phyloP scores from a whole-genome alignment of 768 basidiomycete genomes.

The Neoboletus magnificus region DNA sequence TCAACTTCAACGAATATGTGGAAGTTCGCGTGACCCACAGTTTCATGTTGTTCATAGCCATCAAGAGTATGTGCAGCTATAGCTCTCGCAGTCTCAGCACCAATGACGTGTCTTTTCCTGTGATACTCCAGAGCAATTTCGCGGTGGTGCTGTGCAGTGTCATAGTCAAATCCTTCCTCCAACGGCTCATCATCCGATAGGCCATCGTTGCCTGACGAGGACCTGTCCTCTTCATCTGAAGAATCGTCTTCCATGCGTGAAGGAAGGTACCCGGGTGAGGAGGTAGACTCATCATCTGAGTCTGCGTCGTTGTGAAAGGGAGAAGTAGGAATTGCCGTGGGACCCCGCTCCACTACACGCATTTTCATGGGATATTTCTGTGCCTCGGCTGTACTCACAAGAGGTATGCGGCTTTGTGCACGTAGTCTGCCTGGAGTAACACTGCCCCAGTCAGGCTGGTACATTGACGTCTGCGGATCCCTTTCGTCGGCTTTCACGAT shows the following conservation, averaged over 20 bases:
- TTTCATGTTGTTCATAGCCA: constrained; percentile 42
- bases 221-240: constrained; percentile 17
- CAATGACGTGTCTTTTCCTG: constrained; percentile 55
- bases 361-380: constrained; percentile 57
- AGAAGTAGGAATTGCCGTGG: constrained; percentile 28
- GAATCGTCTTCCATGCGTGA: constrained; percentile 31
- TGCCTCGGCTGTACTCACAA: constrained; percentile 28
- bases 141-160: constrained; percentile 65
- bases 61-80: constrained; percentile 48
- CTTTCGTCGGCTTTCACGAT: constrained; percentile 21
- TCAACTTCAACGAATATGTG: constrained; percentile 2
- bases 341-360: constrained; percentile 64
- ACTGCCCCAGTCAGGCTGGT: constrained; percentile 49
- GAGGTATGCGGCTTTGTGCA: constrained; percentile 35
- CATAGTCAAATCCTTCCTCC: constrained; percentile 55
- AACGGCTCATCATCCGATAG: constrained; percentile 38
- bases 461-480: not conserved
- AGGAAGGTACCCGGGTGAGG: constrained; percentile 32
- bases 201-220: constrained; percentile 24
- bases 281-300: constrained; percentile 68
- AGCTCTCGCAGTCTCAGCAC: constrained; percentile 48
- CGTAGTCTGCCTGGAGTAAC: constrained; percentile 50
- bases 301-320: constrained; percentile 34
- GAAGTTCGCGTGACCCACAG: constrained; percentile 32
- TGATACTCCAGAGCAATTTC: constrained; percentile 74